Base-by-base conservation (phyloP, 2,329 filamentous ascomycete genomes). In the Trichoderma atrobrunneum region DNA sequence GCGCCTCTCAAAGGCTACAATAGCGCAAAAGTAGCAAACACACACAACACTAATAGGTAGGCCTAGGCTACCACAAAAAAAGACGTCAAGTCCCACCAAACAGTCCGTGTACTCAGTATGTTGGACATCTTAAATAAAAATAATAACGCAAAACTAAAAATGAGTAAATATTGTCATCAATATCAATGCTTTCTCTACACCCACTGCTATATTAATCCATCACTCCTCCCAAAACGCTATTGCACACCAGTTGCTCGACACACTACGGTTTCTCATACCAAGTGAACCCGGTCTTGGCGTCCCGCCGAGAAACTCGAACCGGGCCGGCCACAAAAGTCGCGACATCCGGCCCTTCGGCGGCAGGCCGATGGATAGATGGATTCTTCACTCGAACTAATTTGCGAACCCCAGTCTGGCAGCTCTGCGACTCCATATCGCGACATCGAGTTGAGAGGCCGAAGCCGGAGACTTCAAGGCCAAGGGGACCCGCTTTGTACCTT, bases 401-500 rank as follows among this genome's bases (percentile, higher is more conserved):
- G 8, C n/a, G 14, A 28, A 51, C 56, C 65, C 65, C 65, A 61
- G 65, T 60, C 56, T 61, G 14, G 34, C 34, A 69, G 65, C 65
- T 69, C 34, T 60, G 28, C 21, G 32, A 24, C 14, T 54, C 56
- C 21, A 54, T 59, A 21, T 26, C 18, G 64, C 51, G 24, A 26
- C 24, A 28, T 30, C 11, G n/a, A 32, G 10, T 43, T 24, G 43
- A 48, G 56, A 30, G 43, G 68, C 68, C 68, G 68, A 71, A 71
- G 68, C 60, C 68, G 68, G 68, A 63, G 68, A 30, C 34, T 14
- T 51, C 24, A 32, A 26, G 14, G 21, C 56, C 43, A 54, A 30
- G 12, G 3, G 18, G 68, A 71, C 68, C 68, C 68, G 68, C 68
- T 71, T 64, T 51, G 32, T 57, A 26, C 68, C 28, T 64, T 24